Base-by-base conservation (phyloP, 768 basidiomycete genomes). In the Piloderma croceum region DNA sequence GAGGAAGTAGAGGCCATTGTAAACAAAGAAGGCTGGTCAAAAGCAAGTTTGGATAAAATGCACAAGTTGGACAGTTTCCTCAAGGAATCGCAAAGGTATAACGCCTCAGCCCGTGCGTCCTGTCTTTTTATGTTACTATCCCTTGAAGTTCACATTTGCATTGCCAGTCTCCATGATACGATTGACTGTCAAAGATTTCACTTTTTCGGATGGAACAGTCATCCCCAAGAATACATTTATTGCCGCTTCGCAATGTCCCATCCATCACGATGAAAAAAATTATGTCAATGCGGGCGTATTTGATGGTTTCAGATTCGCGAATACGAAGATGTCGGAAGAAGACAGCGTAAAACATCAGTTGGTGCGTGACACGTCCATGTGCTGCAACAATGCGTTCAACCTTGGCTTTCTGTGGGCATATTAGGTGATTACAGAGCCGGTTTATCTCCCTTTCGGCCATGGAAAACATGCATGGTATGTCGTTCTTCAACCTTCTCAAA, bases 271-370 rank as follows among this genome's bases (percentile, higher is more conserved):
- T 43, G 57, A 57, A n/a, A 55, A 54, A 12, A 49, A 59, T 15
- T 80, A 76, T 47, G 44, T 56, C n/a, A 60, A 71, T 36, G 56
- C 77, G 0, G 49, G 57, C 21, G 53, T 57, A 31, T 73, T 73
- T 31, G 57, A 69, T 21, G 60, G 68, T 1, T 68, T 68, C 39
- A 59, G 71, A 41, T 67, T 68, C 46, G 42, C 50, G 2, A 50
- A 61, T 11, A 44, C 59, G 46, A 45, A 51, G 13, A 53, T 60
- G 7, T 38, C 39, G 13, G 48, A 55, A 1, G 54, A 47, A 2
- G 54, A 60, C 3, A 44, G 25, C 3, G 32, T 24, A 3, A 61
- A 54, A 36, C 49, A 63, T 25, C 63, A 62, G 24, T 52, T 60
- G 11, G 53, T n/a, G n/a, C n/a, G n/a, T n/a, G n/a, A n/a, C n/a